A percentile compares a stretch with the other conserved stretches of the same genome.
phyloP scores from a whole-genome alignment of 805 yeast genomes.

The Wickerhamomyces hampshirensis region DNA sequence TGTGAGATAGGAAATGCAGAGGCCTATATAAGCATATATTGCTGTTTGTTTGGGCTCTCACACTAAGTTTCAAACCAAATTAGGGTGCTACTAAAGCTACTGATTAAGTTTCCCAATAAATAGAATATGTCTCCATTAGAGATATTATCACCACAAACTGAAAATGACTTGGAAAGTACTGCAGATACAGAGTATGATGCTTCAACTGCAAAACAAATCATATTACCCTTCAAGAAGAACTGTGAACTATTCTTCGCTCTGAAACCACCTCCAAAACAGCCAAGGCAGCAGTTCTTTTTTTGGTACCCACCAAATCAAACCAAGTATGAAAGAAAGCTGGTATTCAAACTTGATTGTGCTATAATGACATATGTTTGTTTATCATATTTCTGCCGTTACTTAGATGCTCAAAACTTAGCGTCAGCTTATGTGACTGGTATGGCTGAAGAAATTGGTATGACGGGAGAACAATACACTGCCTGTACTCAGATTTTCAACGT shows the following conservation, averaged over 20 bases:
- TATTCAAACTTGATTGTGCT: constrained; percentile 15
- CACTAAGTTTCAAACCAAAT: too few species aligned
- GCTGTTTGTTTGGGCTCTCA: too few species aligned
- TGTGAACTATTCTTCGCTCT: constrained; percentile 12
- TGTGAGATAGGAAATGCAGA: too few species aligned
- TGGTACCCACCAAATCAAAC: constrained; percentile 18
- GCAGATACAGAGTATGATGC: too few species aligned
- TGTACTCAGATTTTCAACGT: constrained; percentile 21
- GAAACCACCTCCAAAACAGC: constrained; percentile 10
- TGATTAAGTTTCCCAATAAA: too few species aligned
- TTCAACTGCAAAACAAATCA: neutral
- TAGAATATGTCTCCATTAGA: too few species aligned
- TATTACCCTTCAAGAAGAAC: constrained; percentile 10
- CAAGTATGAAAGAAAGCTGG: constrained; percentile 10
- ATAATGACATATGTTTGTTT: constrained; percentile 16
- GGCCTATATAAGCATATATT: too few species aligned
- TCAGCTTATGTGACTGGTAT: constrained; percentile 59
- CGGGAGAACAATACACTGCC: constrained; percentile 34
- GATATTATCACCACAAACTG: too few species aligned
- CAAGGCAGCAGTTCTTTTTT: constrained; percentile 14
- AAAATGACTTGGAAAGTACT: too few species aligned
- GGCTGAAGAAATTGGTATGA: constrained; percentile 45
- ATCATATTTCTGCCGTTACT: constrained; percentile 16
- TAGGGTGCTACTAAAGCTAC: too few species aligned
- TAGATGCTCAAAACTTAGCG: constrained; percentile 20